Evolutionary conservation across 768 basidiomycete genomes (phyloP).

Genomic region (Dentipellis fragilis): DNA sequence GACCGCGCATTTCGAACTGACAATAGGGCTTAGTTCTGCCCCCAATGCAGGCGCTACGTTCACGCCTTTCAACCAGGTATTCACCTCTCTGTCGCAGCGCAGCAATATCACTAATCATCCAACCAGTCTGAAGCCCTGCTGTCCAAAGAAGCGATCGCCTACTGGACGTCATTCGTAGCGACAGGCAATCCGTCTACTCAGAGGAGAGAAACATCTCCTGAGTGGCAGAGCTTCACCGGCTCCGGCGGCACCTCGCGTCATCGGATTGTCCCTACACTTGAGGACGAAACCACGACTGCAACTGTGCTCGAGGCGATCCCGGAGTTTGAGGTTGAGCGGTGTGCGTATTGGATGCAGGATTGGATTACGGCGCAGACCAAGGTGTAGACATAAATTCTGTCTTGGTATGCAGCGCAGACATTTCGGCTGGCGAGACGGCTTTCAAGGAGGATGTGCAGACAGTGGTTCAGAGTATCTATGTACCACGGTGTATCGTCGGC

Average conservation of each 20-base stretch:
- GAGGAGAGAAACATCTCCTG: background rate
- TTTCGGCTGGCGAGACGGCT: too few species aligned
- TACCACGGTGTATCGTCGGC: too few species aligned
- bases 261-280: background rate
- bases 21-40: too few species aligned
- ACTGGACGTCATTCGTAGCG: slow-evolving; percentile 34
- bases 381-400: too few species aligned
- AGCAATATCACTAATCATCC: too few species aligned
- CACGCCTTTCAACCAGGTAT: too few species aligned
- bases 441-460: too few species aligned
- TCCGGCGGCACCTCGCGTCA: background rate
- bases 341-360: background rate
- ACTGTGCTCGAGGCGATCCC: background rate
- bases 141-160: slow-evolving; percentile 30
- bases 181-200: slow-evolving; percentile 12
- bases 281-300: background rate
- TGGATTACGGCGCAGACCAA: background rate
- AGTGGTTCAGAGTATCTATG: too few species aligned
- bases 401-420: too few species aligned
- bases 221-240: background rate
- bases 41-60: too few species aligned
- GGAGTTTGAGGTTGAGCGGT: background rate
- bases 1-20: too few species aligned
- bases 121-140: slow-evolving; percentile 30
- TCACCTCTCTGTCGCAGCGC: too few species aligned